phyloP scores from a whole-genome alignment of 257 asterid species.

The Capsicum pubescens region DNA sequence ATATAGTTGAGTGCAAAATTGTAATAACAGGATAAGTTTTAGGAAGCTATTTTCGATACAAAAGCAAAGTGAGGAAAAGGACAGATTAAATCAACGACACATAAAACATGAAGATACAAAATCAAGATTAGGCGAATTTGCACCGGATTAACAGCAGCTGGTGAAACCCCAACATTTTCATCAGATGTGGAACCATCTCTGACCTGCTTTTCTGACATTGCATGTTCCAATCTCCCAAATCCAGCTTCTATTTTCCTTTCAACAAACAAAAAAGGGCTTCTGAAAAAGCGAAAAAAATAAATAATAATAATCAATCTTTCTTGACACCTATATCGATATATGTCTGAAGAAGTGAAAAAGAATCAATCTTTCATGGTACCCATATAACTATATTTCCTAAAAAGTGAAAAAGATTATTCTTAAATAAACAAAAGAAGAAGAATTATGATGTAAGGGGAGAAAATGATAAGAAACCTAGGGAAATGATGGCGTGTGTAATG shows the following conservation, averaged over 20 bases:
- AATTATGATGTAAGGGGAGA: background rate
- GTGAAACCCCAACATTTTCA: conserved; percentile 44
- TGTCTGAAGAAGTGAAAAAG: background rate
- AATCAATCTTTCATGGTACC: background rate
- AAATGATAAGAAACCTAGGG: conserved; percentile 23
- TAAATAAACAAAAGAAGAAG: background rate
- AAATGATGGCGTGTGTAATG: background rate
- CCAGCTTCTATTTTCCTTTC: conserved; percentile 20
- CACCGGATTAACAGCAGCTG: conserved; percentile 51
- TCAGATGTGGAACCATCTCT: conserved; percentile 53
- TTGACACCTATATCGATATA: background rate
- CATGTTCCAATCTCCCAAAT: conserved; percentile 46
- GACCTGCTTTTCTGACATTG: conserved; percentile 57
- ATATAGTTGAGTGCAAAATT: background rate
- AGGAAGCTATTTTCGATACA: background rate
- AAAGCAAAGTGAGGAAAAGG: background rate
- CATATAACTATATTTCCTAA: background rate
- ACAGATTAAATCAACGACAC: conserved; percentile 16
- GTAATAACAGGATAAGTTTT: background rate
- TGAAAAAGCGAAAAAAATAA: background rate
- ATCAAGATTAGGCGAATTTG: background rate
- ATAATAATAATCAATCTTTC: conserved; percentile 35
- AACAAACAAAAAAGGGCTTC: conserved; percentile 31
- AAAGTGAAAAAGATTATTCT: conserved; percentile 12
- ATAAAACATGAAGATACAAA: conserved; percentile 4